These are phyloP conservation scores for Escovopsis sp. DNA, from an alignment of 2,329 filamentous ascomycete species.

Conservation along the genomic window DNA sequence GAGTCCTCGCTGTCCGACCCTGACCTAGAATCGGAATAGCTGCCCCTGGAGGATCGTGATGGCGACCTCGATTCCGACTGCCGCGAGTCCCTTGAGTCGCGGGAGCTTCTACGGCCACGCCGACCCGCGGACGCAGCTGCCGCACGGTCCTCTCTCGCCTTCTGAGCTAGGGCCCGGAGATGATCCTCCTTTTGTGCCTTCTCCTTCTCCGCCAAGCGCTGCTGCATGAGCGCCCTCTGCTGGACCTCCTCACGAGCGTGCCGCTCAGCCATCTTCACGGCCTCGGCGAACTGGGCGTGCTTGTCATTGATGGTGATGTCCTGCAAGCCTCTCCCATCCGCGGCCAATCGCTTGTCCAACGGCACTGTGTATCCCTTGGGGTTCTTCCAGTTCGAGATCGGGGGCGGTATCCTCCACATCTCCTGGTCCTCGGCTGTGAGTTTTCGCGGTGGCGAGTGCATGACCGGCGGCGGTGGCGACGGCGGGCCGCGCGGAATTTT, in stretches of 20 bases:
- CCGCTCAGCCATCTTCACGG: slow-evolving; percentile 82
- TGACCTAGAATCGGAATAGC: slow-evolving; percentile 33
- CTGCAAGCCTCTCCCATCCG: slow-evolving; percentile 80
- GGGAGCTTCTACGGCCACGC: slow-evolving; percentile 15
- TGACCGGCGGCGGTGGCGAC: slow-evolving; percentile 80
- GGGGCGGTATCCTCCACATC: slow-evolving; percentile 76
- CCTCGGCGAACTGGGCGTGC: slow-evolving; percentile 91
- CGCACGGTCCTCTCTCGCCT: slow-evolving; percentile 71
- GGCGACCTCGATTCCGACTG: slow-evolving; percentile 15
- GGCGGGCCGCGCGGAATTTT: slow-evolving; percentile 90
- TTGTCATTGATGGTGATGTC: slow-evolving; percentile 97
- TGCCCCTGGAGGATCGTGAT: slow-evolving; percentile 32
- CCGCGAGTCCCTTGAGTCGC: slow-evolving; percentile 21
- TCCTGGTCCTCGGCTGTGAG: slow-evolving; percentile 95
- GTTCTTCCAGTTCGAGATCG: slow-evolving; percentile 98
- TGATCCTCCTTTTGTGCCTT: slow-evolving; percentile 90
- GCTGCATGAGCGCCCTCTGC: slow-evolving; percentile 86
- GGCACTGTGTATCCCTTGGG: slow-evolving; percentile 96
- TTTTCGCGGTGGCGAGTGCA: slow-evolving; percentile 90
- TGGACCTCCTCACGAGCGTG: slow-evolving; percentile 93
- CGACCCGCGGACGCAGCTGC: slow-evolving; percentile 30
- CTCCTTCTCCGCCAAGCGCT: slow-evolving; percentile 90
- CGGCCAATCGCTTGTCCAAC: slow-evolving; percentile 85
- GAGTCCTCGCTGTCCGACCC: slow-evolving; percentile 45
- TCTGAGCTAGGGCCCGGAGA: slow-evolving; percentile 72